Percentiles rank a stretch among this genome's conserved stretches.
phyloP scores from a whole-genome alignment of 352 stramenopile genomes.

The Thalassiosira pacifica region DNA sequence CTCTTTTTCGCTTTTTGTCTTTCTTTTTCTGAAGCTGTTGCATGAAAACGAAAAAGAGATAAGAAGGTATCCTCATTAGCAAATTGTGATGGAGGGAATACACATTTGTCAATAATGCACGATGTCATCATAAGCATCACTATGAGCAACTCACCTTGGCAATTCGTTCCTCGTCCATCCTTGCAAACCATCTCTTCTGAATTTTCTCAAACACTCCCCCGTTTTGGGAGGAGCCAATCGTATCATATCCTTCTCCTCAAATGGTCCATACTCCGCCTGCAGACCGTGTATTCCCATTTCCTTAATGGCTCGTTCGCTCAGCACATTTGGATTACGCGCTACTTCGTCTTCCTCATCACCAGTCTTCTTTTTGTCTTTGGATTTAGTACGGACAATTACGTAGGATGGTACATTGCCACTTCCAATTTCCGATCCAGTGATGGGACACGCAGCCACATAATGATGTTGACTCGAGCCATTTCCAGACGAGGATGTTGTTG shows the following conservation, averaged over 20 bases:
- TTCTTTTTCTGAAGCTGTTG: conserved; percentile 57
- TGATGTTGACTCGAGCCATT: too few relatives aligned
- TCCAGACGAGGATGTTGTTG: too few relatives aligned
- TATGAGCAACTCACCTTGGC: conserved; percentile 42
- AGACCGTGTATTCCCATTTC: conserved; percentile 73
- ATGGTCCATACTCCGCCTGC: conserved; percentile 78
- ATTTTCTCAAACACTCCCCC: conserved; percentile 64
- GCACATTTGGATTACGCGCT: conserved; percentile 66
- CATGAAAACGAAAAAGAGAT: too few relatives aligned
- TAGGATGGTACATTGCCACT: conserved; percentile 72
- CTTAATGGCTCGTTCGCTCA: conserved; percentile 73
- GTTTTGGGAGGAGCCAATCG: conserved; percentile 66
- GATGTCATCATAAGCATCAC: background rate
- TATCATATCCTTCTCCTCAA: conserved; percentile 74
- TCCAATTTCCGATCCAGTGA: conserved; percentile 73
- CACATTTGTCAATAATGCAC: too few relatives aligned
- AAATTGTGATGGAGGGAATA: too few relatives aligned
- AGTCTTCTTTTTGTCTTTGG: conserved; percentile 15
- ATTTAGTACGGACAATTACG: conserved; percentile 58
- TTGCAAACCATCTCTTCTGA: conserved; percentile 45
- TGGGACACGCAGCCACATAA: conserved; percentile 75
- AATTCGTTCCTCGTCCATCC: conserved; percentile 53
- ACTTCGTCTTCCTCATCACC: conserved; percentile 19
- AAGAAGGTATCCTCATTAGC: too few relatives aligned
- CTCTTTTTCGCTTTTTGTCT: conserved; percentile 61